Percentiles rank a stretch among this genome's conserved stretches.
phyloP scores from a whole-genome alignment of 352 stramenopile genomes.

The Pythium rhizo-oryzae region DNA sequence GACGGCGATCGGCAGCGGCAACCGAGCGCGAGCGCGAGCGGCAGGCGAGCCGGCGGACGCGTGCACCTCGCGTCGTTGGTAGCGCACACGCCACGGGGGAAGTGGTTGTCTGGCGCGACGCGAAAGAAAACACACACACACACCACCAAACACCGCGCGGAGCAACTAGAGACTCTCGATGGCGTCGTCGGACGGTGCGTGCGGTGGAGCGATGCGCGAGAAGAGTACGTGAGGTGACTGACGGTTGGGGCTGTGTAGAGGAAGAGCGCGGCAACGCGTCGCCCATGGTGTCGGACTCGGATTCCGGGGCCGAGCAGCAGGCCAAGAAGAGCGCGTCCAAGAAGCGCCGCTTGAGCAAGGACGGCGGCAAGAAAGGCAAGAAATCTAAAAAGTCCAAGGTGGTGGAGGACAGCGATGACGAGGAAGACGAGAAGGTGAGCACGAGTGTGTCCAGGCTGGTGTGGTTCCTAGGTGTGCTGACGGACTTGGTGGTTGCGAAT shows the following conservation, averaged over 20 bases:
- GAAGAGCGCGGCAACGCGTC: slow-evolving; percentile 75
- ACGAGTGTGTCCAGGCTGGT: neutral
- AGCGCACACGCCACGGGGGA: neutral
- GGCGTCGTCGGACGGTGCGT: slow-evolving; percentile 38
- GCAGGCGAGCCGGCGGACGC: too few relatives aligned
- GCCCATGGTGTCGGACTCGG: slow-evolving; percentile 85
- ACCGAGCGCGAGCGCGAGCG: neutral
- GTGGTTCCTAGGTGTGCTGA: too few relatives aligned
- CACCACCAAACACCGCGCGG: neutral
- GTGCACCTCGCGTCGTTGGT: too few relatives aligned
- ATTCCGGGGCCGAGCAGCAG: slow-evolving; percentile 64
- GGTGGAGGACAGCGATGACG: slow-evolving; percentile 60
- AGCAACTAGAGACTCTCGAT: slow-evolving; percentile 10
- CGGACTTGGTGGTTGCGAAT: too few relatives aligned
- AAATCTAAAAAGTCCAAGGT: slow-evolving; percentile 68
- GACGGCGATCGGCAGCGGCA: too few relatives aligned
- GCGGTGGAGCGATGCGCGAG: neutral
- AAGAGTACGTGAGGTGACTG: neutral
- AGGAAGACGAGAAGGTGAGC: slow-evolving; percentile 55
- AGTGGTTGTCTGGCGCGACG: neutral
- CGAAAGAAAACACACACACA: neutral
- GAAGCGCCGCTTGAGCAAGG: slow-evolving; percentile 76
- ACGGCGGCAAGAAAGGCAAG: slow-evolving; percentile 52
- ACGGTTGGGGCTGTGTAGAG: slow-evolving; percentile 27
- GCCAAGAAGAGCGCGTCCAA: slow-evolving; percentile 39